Evolutionary conservation across 2,329 filamentous ascomycete genomes (phyloP).

Genomic region (Cladosporium halotolerans): DNA sequence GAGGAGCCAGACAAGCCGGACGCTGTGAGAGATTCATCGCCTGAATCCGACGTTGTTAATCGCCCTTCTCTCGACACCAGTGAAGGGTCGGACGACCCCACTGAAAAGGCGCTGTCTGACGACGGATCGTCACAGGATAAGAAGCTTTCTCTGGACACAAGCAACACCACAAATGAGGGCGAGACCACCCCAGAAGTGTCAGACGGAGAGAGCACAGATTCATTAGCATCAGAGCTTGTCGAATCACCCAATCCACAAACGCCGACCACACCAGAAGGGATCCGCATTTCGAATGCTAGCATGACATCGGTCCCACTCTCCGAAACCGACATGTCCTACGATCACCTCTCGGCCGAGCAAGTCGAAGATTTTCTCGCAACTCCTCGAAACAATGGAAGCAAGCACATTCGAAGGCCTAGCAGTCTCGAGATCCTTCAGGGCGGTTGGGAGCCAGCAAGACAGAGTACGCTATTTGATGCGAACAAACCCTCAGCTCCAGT

Average conservation of each 20-base stretch:
- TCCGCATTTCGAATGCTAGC: conserved; percentile 22
- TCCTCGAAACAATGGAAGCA: conserved; percentile 21
- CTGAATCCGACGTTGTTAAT: neutral
- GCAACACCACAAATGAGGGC: neutral
- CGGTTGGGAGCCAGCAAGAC: conserved; percentile 20
- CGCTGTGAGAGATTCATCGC: neutral
- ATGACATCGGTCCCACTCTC: conserved; percentile 28
- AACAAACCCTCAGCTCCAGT: conserved; percentile 15
- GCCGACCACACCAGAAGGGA: conserved; percentile 13
- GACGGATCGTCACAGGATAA: neutral
- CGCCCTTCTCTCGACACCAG: neutral
- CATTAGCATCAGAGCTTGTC: neutral
- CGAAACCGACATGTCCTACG: conserved; percentile 27
- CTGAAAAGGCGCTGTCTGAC: conserved; percentile 6
- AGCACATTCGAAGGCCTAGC: conserved; percentile 26
- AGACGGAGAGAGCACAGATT: no score
- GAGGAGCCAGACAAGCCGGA: neutral
- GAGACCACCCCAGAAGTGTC: no score
- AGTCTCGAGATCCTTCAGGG: conserved; percentile 30
- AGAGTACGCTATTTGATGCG: conserved; percentile 28
- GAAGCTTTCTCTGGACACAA: neutral
- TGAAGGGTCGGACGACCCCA: conserved; percentile 1
- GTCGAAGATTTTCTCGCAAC: conserved; percentile 28
- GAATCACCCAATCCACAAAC: conserved; percentile 7
- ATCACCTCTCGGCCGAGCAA: conserved; percentile 25